Evolutionary conservation across 768 basidiomycete species (phyloP).

Genomic region (Tricholomella constricta): DNA sequence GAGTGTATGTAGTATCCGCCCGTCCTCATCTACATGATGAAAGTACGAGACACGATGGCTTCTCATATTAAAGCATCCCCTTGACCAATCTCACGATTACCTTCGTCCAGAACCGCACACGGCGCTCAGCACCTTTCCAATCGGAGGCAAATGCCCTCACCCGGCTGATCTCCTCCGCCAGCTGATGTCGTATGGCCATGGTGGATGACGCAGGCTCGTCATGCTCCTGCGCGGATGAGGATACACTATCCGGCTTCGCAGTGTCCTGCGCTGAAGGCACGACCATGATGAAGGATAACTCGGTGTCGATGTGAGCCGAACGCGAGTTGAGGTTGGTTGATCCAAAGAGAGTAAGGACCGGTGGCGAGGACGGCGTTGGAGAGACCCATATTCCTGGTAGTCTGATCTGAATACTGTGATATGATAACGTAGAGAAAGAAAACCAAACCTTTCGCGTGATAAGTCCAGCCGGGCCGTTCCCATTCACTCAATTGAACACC

Average conservation of each 20-base stretch:
- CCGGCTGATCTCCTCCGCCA: constrained; percentile 55
- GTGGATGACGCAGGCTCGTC: constrained; percentile 6
- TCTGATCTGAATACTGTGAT: background rate
- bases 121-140: constrained; percentile 63
- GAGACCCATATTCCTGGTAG: constrained; percentile 83
- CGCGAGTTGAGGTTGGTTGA: constrained; percentile 95
- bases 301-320: constrained; percentile 88
- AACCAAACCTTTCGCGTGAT: constrained; percentile 91
- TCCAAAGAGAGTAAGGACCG: constrained; percentile 82
- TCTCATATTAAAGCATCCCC: constrained; percentile 59
- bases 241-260: background rate
- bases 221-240: no score
- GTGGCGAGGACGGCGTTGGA: constrained; percentile 49
- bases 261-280: constrained; percentile 48
- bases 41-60: background rate
- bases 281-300: constrained; percentile 84
- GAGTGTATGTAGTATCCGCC: no score
- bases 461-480: constrained; percentile 91
- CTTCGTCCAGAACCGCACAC: constrained; percentile 65
- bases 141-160: constrained; percentile 50
- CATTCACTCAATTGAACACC: constrained; percentile 84
- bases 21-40: no score
- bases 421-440: background rate
- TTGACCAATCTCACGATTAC: constrained; percentile 63
- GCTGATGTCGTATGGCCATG: constrained; percentile 42